Percentiles rank a stretch among this genome's conserved stretches.
These are phyloP conservation scores for Xylariaceae sp. DNA, from an alignment of 2,329 filamentous ascomycete genomes.

Conservation along the genomic window DNA sequence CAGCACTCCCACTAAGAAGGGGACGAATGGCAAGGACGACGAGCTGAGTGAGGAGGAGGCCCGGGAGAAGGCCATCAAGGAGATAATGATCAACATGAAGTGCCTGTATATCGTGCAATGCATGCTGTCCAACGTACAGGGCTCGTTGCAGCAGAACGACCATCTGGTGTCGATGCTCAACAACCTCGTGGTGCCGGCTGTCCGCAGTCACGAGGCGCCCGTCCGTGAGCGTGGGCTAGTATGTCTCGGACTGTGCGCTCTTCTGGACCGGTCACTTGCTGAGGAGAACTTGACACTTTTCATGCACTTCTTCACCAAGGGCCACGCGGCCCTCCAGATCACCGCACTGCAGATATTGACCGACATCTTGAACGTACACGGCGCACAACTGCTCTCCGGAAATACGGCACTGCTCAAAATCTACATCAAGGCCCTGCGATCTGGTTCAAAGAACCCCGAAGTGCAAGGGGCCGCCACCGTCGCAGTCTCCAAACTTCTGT, in stretches of 20 bases:
- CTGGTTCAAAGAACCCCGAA: constrained; percentile 60
- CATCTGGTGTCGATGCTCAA: constrained; percentile 97
- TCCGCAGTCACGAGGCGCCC: constrained; percentile 85
- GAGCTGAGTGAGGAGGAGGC: constrained; percentile 59
- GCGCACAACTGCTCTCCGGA: constrained; percentile 64
- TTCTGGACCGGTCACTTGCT: constrained; percentile 86
- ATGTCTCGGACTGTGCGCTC: constrained; percentile 83
- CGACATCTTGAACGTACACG: constrained; percentile 87
- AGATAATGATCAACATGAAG: constrained; percentile 97
- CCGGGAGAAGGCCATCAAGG: constrained; percentile 70
- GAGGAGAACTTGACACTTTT: constrained; percentile 90
- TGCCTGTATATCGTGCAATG: constrained; percentile 96
- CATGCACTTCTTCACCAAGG: constrained; percentile 92
- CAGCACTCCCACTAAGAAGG: constrained; percentile 46
- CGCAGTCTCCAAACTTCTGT: constrained; percentile 78
- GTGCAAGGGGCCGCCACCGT: constrained; percentile 78
- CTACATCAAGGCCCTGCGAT: constrained; percentile 76
- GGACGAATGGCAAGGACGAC: constrained; percentile 36
- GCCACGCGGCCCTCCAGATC: constrained; percentile 82
- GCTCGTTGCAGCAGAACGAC: constrained; percentile 80
- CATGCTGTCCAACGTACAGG: constrained; percentile 90
- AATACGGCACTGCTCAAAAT: constrained; percentile 72
- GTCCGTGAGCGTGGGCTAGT: constrained; percentile 86
- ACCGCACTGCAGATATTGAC: constrained; percentile 88
- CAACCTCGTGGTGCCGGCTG: constrained; percentile 90